These are phyloP conservation scores for Endoconidiophora laricicola DNA, from an alignment of 2,329 filamentous ascomycete species.

Conservation along the genomic window DNA sequence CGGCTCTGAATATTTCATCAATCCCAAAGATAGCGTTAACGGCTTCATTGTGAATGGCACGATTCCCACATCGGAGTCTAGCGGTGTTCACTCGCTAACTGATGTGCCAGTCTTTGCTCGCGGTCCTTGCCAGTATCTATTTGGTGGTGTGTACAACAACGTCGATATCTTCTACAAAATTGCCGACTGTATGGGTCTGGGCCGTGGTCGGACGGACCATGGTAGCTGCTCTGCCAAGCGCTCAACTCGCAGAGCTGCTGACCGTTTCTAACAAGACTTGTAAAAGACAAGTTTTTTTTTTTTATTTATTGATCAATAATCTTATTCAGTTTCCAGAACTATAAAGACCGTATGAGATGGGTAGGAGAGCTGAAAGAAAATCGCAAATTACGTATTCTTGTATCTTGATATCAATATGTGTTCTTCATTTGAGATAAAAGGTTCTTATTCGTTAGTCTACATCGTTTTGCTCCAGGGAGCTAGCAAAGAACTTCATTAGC, in stretches of 20 bases:
- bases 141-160: slow-evolving; percentile 54
- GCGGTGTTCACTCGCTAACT: slow-evolving; percentile 62
- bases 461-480: slow-evolving; percentile 17
- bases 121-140: slow-evolving; percentile 63
- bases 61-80: slow-evolving; percentile 40
- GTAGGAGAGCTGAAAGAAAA: background rate
- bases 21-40: slow-evolving; percentile 45
- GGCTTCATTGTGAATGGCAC: slow-evolving; percentile 67
- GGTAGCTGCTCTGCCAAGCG: slow-evolving; percentile 4
- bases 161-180: slow-evolving; percentile 64
- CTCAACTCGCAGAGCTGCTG: slow-evolving; percentile 6
- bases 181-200: slow-evolving; percentile 47
- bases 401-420: no score
- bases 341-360: background rate
- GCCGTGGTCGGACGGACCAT: slow-evolving; percentile 13
- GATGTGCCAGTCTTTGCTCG: slow-evolving; percentile 64
- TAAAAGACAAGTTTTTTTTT: background rate
- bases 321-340: background rate
- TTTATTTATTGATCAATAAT: background rate
- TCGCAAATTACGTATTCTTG: no score
- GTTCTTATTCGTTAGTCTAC: no score
- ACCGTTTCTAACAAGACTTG: slow-evolving; percentile 10
- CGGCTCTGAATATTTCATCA: slow-evolving; percentile 44
- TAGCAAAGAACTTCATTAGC: slow-evolving; percentile 69
- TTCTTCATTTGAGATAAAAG: no score